Percentiles rank a stretch among this genome's conserved stretches.
Evolutionary conservation across 2,329 filamentous ascomycete genomes (phyloP).

Genomic region (Fusarium sp.): DNA sequence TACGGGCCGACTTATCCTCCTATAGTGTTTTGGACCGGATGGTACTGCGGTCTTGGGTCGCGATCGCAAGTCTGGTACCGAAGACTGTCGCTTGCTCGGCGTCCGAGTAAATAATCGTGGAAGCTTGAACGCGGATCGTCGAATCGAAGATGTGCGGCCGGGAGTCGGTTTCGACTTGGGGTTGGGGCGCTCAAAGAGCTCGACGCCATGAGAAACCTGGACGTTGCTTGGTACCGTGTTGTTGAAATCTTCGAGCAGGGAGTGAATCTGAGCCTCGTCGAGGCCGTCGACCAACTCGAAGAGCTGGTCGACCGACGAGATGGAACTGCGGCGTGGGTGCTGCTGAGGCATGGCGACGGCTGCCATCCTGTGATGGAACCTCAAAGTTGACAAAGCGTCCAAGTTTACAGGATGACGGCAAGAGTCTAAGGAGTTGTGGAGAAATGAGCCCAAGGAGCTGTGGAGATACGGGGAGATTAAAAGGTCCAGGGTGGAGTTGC

Average conservation of each 20-base stretch:
- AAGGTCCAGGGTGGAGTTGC: constrained; percentile 12
- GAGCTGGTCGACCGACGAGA: constrained; percentile 43
- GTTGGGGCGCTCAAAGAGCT: constrained; percentile 35
- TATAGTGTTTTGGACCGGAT: constrained; percentile 34
- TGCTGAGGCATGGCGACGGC: constrained; percentile 14
- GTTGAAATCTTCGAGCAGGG: constrained; percentile 41
- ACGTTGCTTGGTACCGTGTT: constrained; percentile 43
- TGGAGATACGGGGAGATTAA: constrained; percentile 12
- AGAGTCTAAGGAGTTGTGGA: constrained; percentile 9
- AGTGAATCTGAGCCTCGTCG: constrained; percentile 41
- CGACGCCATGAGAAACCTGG: constrained; percentile 41
- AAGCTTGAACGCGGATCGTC: constrained; percentile 34
- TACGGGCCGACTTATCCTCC: constrained; percentile 43
- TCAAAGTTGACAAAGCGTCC: background rate
- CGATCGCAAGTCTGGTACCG: constrained; percentile 23
- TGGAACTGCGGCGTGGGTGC: constrained; percentile 7
- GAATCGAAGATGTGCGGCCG: constrained; percentile 33
- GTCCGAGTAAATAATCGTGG: constrained; percentile 38
- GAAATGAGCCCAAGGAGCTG: background rate
- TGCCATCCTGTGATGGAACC: constrained; percentile 1
- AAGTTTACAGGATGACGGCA: background rate
- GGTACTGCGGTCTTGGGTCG: constrained; percentile 38
- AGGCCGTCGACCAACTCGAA: constrained; percentile 43
- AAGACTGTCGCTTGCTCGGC: constrained; percentile 37
- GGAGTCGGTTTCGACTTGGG: constrained; percentile 32